phyloP scores from a whole-genome alignment of 2,329 filamentous ascomycete genomes.

The Xenoacremonium recifei region DNA sequence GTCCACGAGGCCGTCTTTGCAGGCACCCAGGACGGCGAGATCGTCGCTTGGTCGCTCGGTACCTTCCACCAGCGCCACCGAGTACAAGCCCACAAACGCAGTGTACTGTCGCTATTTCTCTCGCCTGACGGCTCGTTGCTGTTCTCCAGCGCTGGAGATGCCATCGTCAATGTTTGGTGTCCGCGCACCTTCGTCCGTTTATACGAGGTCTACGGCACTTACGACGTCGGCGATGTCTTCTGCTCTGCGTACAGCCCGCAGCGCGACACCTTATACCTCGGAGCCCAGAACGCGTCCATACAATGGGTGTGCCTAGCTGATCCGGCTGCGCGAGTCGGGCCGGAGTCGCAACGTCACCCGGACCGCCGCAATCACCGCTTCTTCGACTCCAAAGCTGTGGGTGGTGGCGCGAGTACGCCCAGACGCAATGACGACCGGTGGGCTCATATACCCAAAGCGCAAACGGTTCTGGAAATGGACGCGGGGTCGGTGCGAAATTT shows the following conservation, averaged over 20 bases:
- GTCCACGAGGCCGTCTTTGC: constrained; percentile 81
- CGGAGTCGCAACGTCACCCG: constrained; percentile 67
- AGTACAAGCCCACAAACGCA: constrained; percentile 87
- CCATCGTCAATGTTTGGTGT: constrained; percentile 92
- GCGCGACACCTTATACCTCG: constrained; percentile 82
- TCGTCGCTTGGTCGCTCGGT: constrained; percentile 84
- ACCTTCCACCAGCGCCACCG: constrained; percentile 79
- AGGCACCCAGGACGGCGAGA: constrained; percentile 90
- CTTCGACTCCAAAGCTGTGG: constrained; percentile 87
- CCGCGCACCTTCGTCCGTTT: constrained; percentile 72
- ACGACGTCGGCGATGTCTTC: constrained; percentile 95
- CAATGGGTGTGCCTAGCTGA: constrained; percentile 85
- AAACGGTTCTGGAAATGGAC: constrained; percentile 73
- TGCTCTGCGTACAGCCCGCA: constrained; percentile 84
- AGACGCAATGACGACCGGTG: constrained; percentile 63
- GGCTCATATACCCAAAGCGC: constrained; percentile 51
- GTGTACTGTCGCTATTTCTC: constrained; percentile 81
- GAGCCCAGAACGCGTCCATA: constrained; percentile 90
- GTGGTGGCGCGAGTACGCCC: constrained; percentile 76
- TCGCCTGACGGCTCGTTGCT: constrained; percentile 73
- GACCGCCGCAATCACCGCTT: constrained; percentile 80
- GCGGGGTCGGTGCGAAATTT: constrained; percentile 80
- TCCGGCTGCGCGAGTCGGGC: constrained; percentile 55
- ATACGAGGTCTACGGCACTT: constrained; percentile 88
- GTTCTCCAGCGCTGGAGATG: constrained; percentile 91